Percentiles rank a stretch among this genome's conserved stretches.
Conservation (phyloP, 345 rosid species). For the Crucihimalaya himalaica region DNA sequence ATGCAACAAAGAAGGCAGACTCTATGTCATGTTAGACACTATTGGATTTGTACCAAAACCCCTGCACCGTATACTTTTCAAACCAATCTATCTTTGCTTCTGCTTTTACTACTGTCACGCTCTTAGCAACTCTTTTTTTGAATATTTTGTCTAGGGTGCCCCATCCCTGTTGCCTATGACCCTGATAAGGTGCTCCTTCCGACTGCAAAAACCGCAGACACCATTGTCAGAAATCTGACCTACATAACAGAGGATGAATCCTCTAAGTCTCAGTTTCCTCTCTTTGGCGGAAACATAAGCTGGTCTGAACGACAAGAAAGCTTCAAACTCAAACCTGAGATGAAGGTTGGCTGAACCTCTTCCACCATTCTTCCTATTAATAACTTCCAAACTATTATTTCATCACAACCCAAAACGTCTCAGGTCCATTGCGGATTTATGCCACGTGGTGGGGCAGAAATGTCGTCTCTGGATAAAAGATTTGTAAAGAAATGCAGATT, state of each 20-base stretch:
- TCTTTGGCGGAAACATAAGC: slow-evolving; percentile 88
- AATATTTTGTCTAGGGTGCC: slow-evolving; percentile 58
- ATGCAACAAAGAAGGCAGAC: slow-evolving; percentile 85
- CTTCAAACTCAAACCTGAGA: slow-evolving; percentile 63
- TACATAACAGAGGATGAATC: slow-evolving; percentile 63
- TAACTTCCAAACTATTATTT: slow-evolving; percentile 11
- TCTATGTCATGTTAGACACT: slow-evolving; percentile 59
- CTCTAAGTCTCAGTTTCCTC: slow-evolving; percentile 53
- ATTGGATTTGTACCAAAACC: slow-evolving; percentile 73
- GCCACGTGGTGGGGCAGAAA: slow-evolving; percentile 81
- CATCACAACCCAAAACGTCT: slow-evolving; percentile 17
- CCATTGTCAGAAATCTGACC: slow-evolving; percentile 55
- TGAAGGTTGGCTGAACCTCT: slow-evolving; percentile 57
- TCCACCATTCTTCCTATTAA: background rate
- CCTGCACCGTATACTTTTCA: slow-evolving; percentile 70
- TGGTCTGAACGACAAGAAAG: slow-evolving; percentile 85
- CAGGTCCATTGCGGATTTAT: slow-evolving; percentile 94
- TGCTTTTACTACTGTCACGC: background rate
- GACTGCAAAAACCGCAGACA: slow-evolving; percentile 54
- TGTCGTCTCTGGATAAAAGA: slow-evolving; percentile 62
- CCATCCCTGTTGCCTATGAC: slow-evolving; percentile 62
- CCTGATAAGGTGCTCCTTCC: slow-evolving; percentile 77
- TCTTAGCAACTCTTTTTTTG: background rate
- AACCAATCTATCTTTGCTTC: background rate
- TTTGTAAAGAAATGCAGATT: slow-evolving; percentile 77